Evolutionary conservation across 2,329 filamentous ascomycete genomes (phyloP), one percentile per base, ranked within the genome.

Genomic region (Talaromyces sp.): DNA sequence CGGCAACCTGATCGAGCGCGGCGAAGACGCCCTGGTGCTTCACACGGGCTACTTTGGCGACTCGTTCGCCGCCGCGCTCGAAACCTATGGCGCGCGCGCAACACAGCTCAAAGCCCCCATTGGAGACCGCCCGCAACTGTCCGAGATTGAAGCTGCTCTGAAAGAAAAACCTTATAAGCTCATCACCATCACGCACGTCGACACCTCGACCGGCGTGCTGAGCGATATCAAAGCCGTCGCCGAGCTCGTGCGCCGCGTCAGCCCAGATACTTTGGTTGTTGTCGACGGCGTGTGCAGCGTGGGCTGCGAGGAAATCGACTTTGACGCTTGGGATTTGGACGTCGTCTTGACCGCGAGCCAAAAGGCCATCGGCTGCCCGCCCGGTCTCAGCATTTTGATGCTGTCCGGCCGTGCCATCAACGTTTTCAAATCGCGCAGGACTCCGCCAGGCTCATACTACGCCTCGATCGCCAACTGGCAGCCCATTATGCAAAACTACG

Each of bases 401-500:
- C 91, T 91, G 71, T 97, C 93, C 71, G 91, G 89, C 64, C 87
- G 90, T 66, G 94, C 95, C 51, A 90, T 99, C 68, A 83, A 95
- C 71, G 81, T 82, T 10, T 90, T 96, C 78, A 87, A 94, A 78
- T 85, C 82, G 69, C 86, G 95, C 74, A 94, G 94, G 82, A 88
- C 87, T 10, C 89, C 89, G 12, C 91, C 93, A 1, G 84, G 87
- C 23, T 90, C 92, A 27, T 99, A 98, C 84, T 99, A 97, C 78
- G 93, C 91, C 60, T 96, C 91, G 12, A 91, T 97, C 83, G 93
- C 92, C 83, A 98, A 98, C 80, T 99, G 95, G 95, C 82, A 93
- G 61, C 94, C 94, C 54, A 95, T 99, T 78, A 98, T 99, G 94
- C 88, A 95, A 81, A 98, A 97, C 81, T 99, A 99, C 78, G 95